Percentiles rank a stretch among this genome's conserved stretches.
These are phyloP conservation scores for Acanthamoeba castellanii DNA, from an alignment of 208 protist species.

Conservation along the genomic window DNA sequence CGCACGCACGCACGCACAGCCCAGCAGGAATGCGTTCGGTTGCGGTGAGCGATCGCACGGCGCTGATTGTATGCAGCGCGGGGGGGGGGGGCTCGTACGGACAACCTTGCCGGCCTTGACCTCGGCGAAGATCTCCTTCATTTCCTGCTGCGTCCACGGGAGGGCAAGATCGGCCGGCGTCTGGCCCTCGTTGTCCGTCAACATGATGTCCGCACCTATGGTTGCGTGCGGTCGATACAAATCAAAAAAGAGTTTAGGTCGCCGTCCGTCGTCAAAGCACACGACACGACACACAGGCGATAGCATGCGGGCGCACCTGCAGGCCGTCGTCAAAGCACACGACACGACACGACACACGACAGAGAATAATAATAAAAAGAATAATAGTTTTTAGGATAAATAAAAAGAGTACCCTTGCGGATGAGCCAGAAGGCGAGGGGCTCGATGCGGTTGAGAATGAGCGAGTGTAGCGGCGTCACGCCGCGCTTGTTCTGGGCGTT, in stretches of 20 bases:
- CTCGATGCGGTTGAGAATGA: constrained; percentile 49
- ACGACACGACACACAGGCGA: too few species aligned
- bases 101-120: neutral
- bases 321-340: too few species aligned
- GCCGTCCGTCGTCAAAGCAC: too few species aligned
- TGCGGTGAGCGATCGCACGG: neutral
- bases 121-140: constrained; percentile 22
- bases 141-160: constrained; percentile 31
- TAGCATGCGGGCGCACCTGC: too few species aligned
- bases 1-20: neutral
- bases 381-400: neutral
- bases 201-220: constrained; percentile 1
- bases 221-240: too few species aligned
- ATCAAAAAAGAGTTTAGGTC: too few species aligned
- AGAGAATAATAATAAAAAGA: neutral
- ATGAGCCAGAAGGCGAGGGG: constrained; percentile 48
- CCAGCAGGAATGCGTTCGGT: neutral
- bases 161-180: constrained; percentile 15
- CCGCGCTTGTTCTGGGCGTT: constrained; percentile 42
- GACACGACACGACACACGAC: too few species aligned
- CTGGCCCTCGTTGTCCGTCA: constrained; percentile 45
- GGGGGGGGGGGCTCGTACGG: neutral
- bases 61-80: too few species aligned
- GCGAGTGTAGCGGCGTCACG: constrained; percentile 32
- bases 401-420: neutral